Base-by-base conservation (phyloP, 257 asterid genomes). In the Penstemon eatonii region DNA sequence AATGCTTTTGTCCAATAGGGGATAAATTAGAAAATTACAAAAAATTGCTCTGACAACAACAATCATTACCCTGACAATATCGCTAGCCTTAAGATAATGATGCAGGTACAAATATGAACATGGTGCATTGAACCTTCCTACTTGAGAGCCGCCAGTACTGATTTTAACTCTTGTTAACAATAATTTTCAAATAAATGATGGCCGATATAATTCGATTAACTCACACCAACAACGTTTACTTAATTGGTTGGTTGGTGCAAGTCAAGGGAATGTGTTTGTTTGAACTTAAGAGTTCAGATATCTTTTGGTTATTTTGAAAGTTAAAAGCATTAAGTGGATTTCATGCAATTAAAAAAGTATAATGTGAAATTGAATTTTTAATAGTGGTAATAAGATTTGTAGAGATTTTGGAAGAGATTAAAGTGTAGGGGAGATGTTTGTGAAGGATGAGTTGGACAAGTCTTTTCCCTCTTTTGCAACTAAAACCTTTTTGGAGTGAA, bases 181-280 rank as follows among this genome's bases (percentile, higher is more conserved):
- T 18, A 52, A 52, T 76, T 71, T 57, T 75, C 77, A 68, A 59
- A 60, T 15, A 44, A 76, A 76, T 62, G 75, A 86, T 74, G 75
- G 69, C 72, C 66, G 54, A 70, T 76, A 77, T 76, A 75, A 68
- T 65, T n/a, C 65, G 43, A 47, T 74, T 67, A 18, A 51, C 42
- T 36, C 65, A 53, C 45, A 25, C 19, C 54, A 49, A 49, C 15
- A 49, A 15, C 11, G 63, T 19, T 33, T 61, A 38, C 41, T 45
- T 73, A 73, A 39, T 74, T 63, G 79, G 67, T 75, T 50, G 82
- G 72, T 65, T 8, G 7, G 7, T 63, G 54, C 53, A 68, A 77
- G 67, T 69, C 72, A 68, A 72, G 57, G 58, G 69, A 75, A 72
- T 38, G 4, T 72, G 60, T 45, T 58, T 42, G 56, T 72, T 79